Evolutionary conservation across 345 rosid species (phyloP).

Genomic region (Populus ilicifolia): DNA sequence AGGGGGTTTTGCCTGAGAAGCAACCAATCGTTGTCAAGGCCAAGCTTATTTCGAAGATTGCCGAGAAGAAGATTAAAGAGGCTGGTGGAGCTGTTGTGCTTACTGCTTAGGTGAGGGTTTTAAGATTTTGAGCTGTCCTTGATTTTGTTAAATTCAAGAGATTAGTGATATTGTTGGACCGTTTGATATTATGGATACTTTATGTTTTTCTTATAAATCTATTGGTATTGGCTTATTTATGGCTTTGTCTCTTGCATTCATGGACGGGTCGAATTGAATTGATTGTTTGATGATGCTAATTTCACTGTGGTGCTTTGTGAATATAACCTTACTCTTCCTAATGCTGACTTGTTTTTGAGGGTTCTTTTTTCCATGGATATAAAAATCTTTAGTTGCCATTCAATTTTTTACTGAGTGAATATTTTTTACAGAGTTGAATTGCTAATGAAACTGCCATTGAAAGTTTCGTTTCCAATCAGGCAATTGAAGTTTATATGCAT

Average conservation of each 20-base stretch:
- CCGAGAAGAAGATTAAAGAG: conserved; percentile 33
- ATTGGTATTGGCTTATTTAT: neutral
- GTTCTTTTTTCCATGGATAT: neutral
- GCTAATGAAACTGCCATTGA: too few species aligned
- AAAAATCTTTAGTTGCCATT: neutral
- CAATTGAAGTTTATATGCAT: neutral
- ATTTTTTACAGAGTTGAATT: too few species aligned
- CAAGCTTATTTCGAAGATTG: conserved; percentile 24
- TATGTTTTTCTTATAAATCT: too few species aligned
- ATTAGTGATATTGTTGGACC: neutral
- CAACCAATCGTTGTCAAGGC: conserved; percentile 30
- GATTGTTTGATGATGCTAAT: neutral
- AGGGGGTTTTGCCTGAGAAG: conserved; percentile 22
- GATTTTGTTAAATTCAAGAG: neutral
- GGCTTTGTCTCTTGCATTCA: neutral
- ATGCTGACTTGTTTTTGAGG: neutral
- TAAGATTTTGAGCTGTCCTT: neutral
- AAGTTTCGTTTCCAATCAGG: too few species aligned
- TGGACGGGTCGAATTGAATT: neutral
- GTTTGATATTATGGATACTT: too few species aligned
- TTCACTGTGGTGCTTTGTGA: too few species aligned
- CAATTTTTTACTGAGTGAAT: too few species aligned
- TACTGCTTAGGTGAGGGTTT: conserved; percentile 16
- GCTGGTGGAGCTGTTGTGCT: conserved; percentile 30
- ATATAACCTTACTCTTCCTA: neutral